These are phyloP conservation scores for Basipetospora chlamydospora DNA, from an alignment of 2,329 filamentous ascomycete genomes.

Conservation along the genomic window DNA sequence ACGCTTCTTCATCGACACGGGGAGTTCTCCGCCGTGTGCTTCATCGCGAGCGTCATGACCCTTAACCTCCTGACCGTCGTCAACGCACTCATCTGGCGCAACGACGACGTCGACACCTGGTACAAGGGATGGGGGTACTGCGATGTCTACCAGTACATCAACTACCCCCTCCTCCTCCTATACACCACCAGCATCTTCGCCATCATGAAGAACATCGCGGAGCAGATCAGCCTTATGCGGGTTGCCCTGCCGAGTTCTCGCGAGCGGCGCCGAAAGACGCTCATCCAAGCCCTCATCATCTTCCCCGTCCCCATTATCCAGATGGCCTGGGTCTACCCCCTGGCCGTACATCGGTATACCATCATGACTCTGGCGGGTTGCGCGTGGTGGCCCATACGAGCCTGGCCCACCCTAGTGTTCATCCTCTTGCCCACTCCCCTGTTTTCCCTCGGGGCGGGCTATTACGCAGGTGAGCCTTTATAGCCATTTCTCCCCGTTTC, in stretches of 20 bases:
- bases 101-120: constrained; percentile 35
- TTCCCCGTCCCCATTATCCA: constrained; percentile 38
- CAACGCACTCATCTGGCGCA: constrained; percentile 38
- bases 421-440: constrained; percentile 30
- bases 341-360: constrained; percentile 31
- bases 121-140: constrained; percentile 38
- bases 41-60: constrained; percentile 30
- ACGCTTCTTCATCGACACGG: constrained; percentile 34
- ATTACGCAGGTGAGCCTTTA: constrained; percentile 37
- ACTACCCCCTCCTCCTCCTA: constrained; percentile 29
- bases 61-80: constrained; percentile 33
- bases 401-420: constrained; percentile 34
- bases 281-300: constrained; percentile 37
- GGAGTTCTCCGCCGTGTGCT: constrained; percentile 36
- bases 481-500: constrained; percentile 7
- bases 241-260: constrained; percentile 21
- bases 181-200: constrained; percentile 37
- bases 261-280: constrained; percentile 27
- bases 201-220: constrained; percentile 38
- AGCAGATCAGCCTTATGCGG: constrained; percentile 31
- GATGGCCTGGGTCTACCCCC: constrained; percentile 30
- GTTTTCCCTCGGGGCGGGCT: constrained; percentile 26
- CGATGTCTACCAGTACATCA: constrained; percentile 33
- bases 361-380: constrained; percentile 37
- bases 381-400: constrained; percentile 23